Conservation (phyloP, 495 filamentous ascomycete genomes). For the Glarea lozoyensis region DNA sequence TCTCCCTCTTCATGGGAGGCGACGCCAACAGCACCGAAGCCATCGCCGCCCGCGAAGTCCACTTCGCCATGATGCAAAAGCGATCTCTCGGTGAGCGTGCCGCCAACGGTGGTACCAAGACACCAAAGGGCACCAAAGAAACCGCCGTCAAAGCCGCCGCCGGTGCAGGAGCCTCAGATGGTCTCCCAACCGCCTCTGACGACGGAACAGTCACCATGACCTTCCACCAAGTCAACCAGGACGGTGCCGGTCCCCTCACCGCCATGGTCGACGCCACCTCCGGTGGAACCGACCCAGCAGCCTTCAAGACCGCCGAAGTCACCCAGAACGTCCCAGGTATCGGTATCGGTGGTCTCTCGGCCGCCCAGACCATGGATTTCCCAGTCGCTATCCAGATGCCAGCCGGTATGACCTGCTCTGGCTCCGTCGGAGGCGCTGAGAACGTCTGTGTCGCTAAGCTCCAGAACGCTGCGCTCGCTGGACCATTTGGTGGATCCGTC, state of each 20-base stretch:
- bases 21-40: constrained; percentile 17
- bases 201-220: constrained; percentile 49
- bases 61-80: constrained; percentile 14
- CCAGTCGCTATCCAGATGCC: constrained; percentile 51
- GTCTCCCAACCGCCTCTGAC: constrained; percentile 44
- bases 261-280: constrained; percentile 44
- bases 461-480: constrained; percentile 45
- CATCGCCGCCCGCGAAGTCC: constrained; percentile 21
- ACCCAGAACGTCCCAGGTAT: constrained; percentile 49
- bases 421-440: constrained; percentile 36
- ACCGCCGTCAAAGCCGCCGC: constrained; percentile 32
- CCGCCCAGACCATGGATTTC: constrained; percentile 43
- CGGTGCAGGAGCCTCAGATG: constrained; percentile 30
- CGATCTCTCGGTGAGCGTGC: constrained; percentile 19
- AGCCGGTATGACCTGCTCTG: constrained; percentile 50
- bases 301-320: constrained; percentile 45
- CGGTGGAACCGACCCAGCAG: constrained; percentile 41
- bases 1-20: constrained; percentile 35
- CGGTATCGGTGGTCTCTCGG: constrained; percentile 38
- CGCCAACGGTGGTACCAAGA: constrained; percentile 27
- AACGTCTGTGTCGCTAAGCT: constrained; percentile 52
- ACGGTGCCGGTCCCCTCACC: constrained; percentile 39
- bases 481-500: constrained; percentile 51
- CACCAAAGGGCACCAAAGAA: constrained; percentile 27
- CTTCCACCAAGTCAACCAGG: constrained; percentile 42